Conservation (phyloP, 148 eudicot genomes). For the Rhododendron ferrugineum region DNA sequence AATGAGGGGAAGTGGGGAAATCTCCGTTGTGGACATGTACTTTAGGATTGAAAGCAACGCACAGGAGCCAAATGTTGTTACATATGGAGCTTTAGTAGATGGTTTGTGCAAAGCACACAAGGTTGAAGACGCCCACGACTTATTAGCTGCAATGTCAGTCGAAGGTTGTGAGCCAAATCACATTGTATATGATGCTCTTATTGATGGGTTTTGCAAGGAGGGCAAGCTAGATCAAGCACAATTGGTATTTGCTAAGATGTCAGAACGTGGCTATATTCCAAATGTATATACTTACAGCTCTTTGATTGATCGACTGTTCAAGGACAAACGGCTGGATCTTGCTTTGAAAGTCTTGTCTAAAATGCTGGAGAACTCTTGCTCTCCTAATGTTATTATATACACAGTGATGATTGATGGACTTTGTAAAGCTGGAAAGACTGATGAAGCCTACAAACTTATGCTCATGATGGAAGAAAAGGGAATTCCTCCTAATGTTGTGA, state of each 20-base stretch:
- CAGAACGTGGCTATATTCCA: slow-evolving; percentile 48
- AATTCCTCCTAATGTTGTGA: slow-evolving; percentile 84
- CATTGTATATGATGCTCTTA: slow-evolving; percentile 63
- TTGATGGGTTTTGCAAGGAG: slow-evolving; percentile 65
- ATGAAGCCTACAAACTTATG: slow-evolving; percentile 87
- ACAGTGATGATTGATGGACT: slow-evolving; percentile 93
- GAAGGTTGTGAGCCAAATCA: slow-evolving; percentile 64
- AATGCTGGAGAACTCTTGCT: slow-evolving; percentile 53
- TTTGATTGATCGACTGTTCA: slow-evolving; percentile 54
- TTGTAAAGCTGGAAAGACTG: slow-evolving; percentile 79
- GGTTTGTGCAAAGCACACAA: slow-evolving; percentile 68
- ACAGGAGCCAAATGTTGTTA: slow-evolving; percentile 49
- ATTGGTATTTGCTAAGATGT: slow-evolving; percentile 46
- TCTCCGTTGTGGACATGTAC: slow-evolving; percentile 44
- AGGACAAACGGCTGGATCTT: slow-evolving; percentile 59
- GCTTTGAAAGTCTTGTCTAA: slow-evolving; percentile 45
- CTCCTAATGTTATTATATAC: slow-evolving; percentile 84
- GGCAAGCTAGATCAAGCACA: slow-evolving; percentile 66
- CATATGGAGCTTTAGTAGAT: slow-evolving; percentile 63
- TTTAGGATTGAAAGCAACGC: slow-evolving; percentile 27
- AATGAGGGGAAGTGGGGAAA: slow-evolving; percentile 47
- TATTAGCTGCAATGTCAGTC: slow-evolving; percentile 43
- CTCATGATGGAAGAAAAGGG: slow-evolving; percentile 90
- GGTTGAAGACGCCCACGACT: slow-evolving; percentile 43
- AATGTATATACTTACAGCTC: slow-evolving; percentile 49